A percentile compares a stretch with the other conserved stretches of the same genome.
phyloP scores from a whole-genome alignment of 768 basidiomycete species.

The Clitopilus hobsonii region DNA sequence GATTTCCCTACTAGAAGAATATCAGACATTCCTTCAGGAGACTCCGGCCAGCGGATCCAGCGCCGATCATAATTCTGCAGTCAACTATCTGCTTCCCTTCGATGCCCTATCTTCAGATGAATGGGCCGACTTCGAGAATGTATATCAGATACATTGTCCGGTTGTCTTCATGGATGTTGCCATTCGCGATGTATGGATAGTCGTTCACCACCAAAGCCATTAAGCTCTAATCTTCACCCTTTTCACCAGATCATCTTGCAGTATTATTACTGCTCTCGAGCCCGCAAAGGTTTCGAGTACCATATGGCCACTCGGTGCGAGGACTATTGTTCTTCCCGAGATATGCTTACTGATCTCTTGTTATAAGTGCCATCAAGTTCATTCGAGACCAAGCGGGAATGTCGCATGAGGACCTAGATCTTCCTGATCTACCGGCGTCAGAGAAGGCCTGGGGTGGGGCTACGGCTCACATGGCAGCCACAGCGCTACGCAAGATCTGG shows the following conservation, averaged over 20 bases:
- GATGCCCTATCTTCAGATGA: constrained; percentile 65
- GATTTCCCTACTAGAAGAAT: constrained; percentile 56
- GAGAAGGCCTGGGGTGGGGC: constrained; percentile 28
- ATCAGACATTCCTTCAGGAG: constrained; percentile 49
- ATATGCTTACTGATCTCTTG: constrained; percentile 5
- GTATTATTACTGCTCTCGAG: constrained; percentile 81
- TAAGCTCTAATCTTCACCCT: constrained; percentile 2
- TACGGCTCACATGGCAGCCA: constrained; percentile 63
- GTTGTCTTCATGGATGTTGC: constrained; percentile 72
- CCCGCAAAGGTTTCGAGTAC: constrained; percentile 77
- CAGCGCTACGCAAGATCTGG: constrained; percentile 61
- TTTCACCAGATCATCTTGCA: constrained; percentile 68
- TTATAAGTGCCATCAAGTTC: constrained; percentile 76
- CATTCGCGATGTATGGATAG: constrained; percentile 66
- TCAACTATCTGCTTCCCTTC: constrained; percentile 62
- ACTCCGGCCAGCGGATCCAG: constrained; percentile 32
- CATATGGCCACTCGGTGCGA: constrained; percentile 80
- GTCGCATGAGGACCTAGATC: constrained; percentile 23
- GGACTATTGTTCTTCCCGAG: not conserved
- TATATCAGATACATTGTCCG: constrained; percentile 87
- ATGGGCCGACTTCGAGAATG: constrained; percentile 83
- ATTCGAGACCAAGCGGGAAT: constrained; percentile 78
- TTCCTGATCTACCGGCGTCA: constrained; percentile 15
- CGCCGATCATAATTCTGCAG: constrained; percentile 25
- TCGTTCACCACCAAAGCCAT: not conserved